These are phyloP conservation scores for Stromatinia cepivora DNA, from an alignment of 2,329 filamentous ascomycete species.

Conservation along the genomic window DNA sequence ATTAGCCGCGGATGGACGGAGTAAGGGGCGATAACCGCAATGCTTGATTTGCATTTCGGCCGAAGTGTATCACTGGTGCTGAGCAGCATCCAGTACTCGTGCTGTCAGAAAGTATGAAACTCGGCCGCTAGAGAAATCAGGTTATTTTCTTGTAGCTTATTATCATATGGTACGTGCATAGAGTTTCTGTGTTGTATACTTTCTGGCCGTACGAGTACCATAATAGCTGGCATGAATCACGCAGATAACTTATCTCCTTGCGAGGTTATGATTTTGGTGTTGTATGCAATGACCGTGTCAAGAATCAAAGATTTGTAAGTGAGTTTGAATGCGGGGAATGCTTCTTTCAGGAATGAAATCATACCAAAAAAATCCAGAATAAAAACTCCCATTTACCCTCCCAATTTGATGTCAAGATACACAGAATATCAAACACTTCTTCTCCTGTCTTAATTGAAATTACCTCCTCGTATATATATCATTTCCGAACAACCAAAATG, in stretches of 20 bases:
- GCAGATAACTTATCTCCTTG: not conserved
- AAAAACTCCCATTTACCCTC: not conserved
- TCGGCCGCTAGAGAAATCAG: too few species aligned
- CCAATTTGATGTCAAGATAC: not conserved
- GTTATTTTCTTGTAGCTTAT: too few species aligned
- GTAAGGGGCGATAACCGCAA: not conserved
- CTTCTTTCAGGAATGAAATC: constrained; percentile 2
- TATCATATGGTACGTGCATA: too few species aligned
- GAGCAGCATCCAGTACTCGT: not conserved
- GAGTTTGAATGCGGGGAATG: not conserved
- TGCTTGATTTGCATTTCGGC: not conserved
- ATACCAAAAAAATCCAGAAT: not conserved
- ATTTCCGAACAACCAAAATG: constrained; percentile 25
- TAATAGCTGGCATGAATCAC: not conserved
- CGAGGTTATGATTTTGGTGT: not conserved
- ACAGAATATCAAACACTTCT: not conserved
- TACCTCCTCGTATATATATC: not conserved
- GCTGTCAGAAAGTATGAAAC: too few species aligned
- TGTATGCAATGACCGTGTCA: not conserved
- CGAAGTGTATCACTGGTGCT: not conserved
- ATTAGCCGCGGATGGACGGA: not conserved
- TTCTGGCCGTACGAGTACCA: not conserved
- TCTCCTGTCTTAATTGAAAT: not conserved
- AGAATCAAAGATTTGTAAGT: not conserved
- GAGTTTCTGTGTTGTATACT: too few species aligned